Evolutionary conservation across 176 grass and related monocot species (phyloP).

Genomic region (Juncus effusus): DNA sequence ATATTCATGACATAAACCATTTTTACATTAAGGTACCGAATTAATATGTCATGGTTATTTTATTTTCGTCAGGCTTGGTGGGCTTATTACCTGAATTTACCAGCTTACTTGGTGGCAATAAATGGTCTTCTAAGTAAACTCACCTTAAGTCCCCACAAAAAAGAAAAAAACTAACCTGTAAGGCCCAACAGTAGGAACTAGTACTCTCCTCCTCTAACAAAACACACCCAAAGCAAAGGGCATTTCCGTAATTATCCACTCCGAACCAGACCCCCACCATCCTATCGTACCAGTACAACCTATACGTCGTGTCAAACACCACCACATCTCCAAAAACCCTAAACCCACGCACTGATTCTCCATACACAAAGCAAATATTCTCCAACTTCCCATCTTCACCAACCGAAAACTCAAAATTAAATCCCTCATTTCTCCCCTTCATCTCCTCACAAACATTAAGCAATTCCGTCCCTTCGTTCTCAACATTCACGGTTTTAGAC

Average conservation of each 20-base stretch:
- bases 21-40: neutral
- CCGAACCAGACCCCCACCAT: slow-evolving; percentile 47
- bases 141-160: neutral
- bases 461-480: slow-evolving; percentile 45
- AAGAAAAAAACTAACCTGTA: slow-evolving; percentile 38
- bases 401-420: slow-evolving; percentile 40
- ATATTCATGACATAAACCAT: too few relatives aligned
- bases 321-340: slow-evolving; percentile 47
- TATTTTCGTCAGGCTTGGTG: too few relatives aligned
- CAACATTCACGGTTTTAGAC: slow-evolving; percentile 37
- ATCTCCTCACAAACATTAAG: slow-evolving; percentile 40
- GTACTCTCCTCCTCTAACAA: slow-evolving; percentile 38
- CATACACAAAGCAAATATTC: slow-evolving; percentile 38
- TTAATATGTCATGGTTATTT: neutral
- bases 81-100: too few relatives aligned
- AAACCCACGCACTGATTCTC: slow-evolving; percentile 35
- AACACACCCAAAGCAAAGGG: slow-evolving; percentile 39
- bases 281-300: slow-evolving; percentile 41
- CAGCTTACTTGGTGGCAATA: too few relatives aligned
- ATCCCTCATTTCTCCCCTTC: slow-evolving; percentile 33
- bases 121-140: too few relatives aligned
- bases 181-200: slow-evolving; percentile 40
- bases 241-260: slow-evolving; percentile 42
- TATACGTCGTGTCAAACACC: slow-evolving; percentile 43
- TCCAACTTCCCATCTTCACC: slow-evolving; percentile 37